These are phyloP conservation scores for Apocynum venetum DNA, from an alignment of 257 asterid genomes.

Conservation along the genomic window DNA sequence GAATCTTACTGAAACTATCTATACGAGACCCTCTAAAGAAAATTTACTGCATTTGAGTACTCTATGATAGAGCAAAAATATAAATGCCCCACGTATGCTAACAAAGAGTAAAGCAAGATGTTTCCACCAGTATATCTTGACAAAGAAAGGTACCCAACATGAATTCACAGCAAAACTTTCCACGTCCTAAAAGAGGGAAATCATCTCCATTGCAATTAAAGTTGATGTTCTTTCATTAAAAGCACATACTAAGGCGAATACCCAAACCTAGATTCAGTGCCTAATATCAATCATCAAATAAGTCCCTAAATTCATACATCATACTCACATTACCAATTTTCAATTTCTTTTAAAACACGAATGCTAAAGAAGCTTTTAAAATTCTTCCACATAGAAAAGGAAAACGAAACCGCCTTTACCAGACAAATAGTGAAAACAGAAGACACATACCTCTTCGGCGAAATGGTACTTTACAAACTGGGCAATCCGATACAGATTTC, in stretches of 20 bases:
- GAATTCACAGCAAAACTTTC: background rate
- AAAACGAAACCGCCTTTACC: background rate
- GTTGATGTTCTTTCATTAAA: background rate
- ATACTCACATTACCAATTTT: background rate
- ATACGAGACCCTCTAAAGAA: background rate
- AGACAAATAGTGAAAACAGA: background rate
- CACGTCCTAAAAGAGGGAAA: background rate
- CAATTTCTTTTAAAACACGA: background rate
- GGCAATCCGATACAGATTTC: conserved; percentile 74
- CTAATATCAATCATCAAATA: background rate
- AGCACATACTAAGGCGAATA: background rate
- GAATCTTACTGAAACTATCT: background rate
- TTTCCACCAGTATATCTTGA: background rate
- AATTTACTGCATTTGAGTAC: background rate
- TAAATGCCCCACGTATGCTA: background rate
- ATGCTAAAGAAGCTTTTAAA: background rate
- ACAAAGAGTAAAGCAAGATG: background rate
- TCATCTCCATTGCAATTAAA: background rate
- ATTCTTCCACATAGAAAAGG: background rate
- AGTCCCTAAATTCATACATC: background rate
- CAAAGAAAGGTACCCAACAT: background rate
- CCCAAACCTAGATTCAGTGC: background rate
- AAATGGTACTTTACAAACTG: conserved; percentile 89
- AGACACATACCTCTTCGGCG: conserved; percentile 67
- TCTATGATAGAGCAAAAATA: background rate